Evolutionary conservation across 2,329 filamentous ascomycete species (phyloP).

Genomic region (Lecanicillium sp.): DNA sequence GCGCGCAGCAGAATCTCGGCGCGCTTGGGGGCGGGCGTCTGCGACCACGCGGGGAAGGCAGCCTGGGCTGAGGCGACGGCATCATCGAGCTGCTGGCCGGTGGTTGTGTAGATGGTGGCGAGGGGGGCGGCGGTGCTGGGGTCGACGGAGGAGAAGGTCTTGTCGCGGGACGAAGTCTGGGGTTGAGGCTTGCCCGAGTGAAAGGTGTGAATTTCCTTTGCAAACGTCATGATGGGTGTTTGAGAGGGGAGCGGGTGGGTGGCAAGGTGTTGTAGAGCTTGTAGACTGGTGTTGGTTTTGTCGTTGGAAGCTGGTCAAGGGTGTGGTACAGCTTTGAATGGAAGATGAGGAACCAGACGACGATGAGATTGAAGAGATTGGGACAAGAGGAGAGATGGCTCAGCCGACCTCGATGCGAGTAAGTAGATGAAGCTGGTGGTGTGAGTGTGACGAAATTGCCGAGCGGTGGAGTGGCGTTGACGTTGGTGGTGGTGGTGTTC

Average conservation of each 20-base stretch:
- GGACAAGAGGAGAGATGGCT: not conserved
- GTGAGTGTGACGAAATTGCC: not conserved
- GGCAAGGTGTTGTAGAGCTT: conserved; percentile 30
- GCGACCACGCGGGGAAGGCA: conserved; percentile 71
- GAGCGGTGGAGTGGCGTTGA: not conserved
- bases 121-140: conserved; percentile 63
- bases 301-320: too few species aligned
- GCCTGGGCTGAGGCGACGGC: conserved; percentile 62
- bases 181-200: conserved; percentile 64
- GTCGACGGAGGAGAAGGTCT: conserved; percentile 65
- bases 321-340: too few species aligned
- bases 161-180: conserved; percentile 44
- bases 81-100: conserved; percentile 58
- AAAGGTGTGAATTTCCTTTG: conserved; percentile 52
- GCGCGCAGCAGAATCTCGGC: conserved; percentile 73
- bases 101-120: conserved; percentile 65
- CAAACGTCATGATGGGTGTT: conserved; percentile 24
- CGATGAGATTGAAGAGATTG: not conserved
- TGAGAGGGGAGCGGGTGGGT: too few species aligned
- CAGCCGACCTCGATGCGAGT: too few species aligned
- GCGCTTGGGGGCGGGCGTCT: conserved; percentile 65
- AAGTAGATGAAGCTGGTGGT: conserved; percentile 2
- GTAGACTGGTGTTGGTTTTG: not conserved
- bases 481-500: conserved; percentile 2
- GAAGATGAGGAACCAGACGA: not conserved